A percentile compares a stretch with the other conserved stretches of the same genome.
Conservation (phyloP, 192 early-diverging fungal species). For the Coemansia sp. region DNA sequence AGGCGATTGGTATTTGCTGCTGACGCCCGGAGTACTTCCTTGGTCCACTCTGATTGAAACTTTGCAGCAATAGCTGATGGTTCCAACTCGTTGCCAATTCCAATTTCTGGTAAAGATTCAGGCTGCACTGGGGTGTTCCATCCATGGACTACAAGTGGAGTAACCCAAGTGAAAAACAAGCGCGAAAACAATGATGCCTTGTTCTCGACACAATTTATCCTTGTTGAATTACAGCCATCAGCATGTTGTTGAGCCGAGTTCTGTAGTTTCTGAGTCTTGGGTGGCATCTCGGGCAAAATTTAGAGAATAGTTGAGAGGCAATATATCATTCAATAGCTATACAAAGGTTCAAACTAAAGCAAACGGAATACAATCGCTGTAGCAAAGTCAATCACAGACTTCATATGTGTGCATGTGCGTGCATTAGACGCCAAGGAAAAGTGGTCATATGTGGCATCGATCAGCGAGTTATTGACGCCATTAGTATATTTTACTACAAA, state of each 20-base stretch:
- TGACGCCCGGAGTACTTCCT: conserved; percentile 11
- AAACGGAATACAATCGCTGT: background rate
- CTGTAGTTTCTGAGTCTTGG: background rate
- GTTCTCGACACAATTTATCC: conserved; percentile 21
- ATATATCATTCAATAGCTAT: background rate
- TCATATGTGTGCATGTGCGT: background rate
- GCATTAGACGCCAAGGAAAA: background rate
- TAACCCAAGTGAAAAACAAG: conserved; percentile 45
- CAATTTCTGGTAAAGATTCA: conserved; percentile 36
- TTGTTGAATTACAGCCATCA: background rate
- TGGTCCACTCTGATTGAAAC: conserved; percentile 32
- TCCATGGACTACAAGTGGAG: conserved; percentile 39
- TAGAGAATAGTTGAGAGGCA: background rate
- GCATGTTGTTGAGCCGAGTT: background rate
- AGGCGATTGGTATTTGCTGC: too few relatives aligned
- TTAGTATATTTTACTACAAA: background rate
- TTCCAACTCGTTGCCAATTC: conserved; percentile 36
- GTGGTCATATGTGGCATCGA: background rate
- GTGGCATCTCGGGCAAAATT: background rate
- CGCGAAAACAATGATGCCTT: conserved; percentile 40
- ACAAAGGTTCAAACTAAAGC: background rate
- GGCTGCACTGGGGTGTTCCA: conserved; percentile 31
- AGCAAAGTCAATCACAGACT: too few relatives aligned
- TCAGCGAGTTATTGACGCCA: background rate
- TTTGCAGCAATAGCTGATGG: conserved; percentile 20